Percentiles rank a stretch among this genome's conserved stretches.
These are phyloP conservation scores for Echites panduratus DNA, from an alignment of 257 asterid genomes.

Conservation along the genomic window DNA sequence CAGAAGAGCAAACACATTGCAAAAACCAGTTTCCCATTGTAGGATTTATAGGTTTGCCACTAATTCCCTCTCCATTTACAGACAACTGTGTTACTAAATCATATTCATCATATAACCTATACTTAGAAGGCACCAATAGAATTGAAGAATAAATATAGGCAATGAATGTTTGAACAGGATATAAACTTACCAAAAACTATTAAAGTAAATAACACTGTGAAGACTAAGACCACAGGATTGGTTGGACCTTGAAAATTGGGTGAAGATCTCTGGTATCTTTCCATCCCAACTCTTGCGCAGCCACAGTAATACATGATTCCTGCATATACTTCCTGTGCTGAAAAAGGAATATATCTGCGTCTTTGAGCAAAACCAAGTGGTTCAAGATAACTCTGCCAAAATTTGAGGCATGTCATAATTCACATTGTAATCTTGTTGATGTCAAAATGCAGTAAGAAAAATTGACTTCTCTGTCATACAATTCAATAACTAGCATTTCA, in stretches of 20 bases:
- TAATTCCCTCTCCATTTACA: not conserved
- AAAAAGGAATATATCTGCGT: not conserved
- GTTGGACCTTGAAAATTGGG: not conserved
- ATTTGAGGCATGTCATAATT: not conserved
- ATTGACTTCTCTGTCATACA: not conserved
- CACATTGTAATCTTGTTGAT: not conserved
- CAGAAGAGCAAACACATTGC: not conserved
- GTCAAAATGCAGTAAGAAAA: not conserved
- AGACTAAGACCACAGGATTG: not conserved
- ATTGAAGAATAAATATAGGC: not conserved
- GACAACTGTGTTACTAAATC: not conserved
- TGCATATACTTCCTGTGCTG: not conserved
- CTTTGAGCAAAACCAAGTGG: not conserved
- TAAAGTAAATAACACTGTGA: not conserved
- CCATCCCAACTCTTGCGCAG: not conserved
- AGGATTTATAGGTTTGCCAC: not conserved
- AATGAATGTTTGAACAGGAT: not conserved
- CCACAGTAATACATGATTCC: not conserved
- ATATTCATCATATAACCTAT: not conserved
- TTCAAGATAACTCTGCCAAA: not conserved
- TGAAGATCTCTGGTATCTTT: constrained; percentile 3
- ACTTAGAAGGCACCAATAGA: not conserved
- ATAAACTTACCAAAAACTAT: constrained; percentile 5
- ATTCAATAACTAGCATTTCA: not conserved
- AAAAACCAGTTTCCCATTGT: not conserved